Evolutionary conservation across 306 rosid genomes (phyloP), one percentile per base, ranked within the genome.

Genomic region (apple (Malus domestica)): DNA sequence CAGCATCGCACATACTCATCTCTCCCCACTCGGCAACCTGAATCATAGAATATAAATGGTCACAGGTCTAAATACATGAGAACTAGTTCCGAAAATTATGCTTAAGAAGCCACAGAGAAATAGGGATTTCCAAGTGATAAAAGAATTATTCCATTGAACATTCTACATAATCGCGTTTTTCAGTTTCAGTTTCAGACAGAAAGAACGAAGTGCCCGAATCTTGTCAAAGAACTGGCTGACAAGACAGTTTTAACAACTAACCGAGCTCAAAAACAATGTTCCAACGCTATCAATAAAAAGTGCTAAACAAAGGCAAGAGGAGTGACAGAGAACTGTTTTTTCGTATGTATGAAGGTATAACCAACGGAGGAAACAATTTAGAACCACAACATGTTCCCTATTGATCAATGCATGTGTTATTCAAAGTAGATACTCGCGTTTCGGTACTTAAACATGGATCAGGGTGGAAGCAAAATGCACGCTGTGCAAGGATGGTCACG

Each of bases 1-100:
- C 99, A 32, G 97, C 91, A 75, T 90, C 97, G 61, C 99, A 96
- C 99, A 96, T 90, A 33, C 87, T 96, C 99, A 96, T 96, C 87
- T 80, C 86, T 81, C 99, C 99, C 99, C 99, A 96, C 73, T 88
- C 93, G 20, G 98, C 89, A 45, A 93, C 88, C 99, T 96, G 91
- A 11, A 45, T 44, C 75, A 19, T 66, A 76, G 33, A 45, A 68
- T 61, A 52, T 18, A 54, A 72, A 35, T 23, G 11, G 49, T 68
- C 33, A 8, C n/a, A 10, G 23, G 46, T 42, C 29, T 35, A 22
- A 3, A 35, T 11, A 15, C 52, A 73, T 8, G 59, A 72, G 49
- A 22, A 19, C n/a, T 32, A 63, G 64, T 15, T 45, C 38, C n/a
- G n/a, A 72, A 38, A 71, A 15, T 18, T 18, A 52, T 76, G 42